These are phyloP conservation scores for Ustilago loliicola DNA, from an alignment of 1,284 basidiomycete species.

Conservation along the genomic window DNA sequence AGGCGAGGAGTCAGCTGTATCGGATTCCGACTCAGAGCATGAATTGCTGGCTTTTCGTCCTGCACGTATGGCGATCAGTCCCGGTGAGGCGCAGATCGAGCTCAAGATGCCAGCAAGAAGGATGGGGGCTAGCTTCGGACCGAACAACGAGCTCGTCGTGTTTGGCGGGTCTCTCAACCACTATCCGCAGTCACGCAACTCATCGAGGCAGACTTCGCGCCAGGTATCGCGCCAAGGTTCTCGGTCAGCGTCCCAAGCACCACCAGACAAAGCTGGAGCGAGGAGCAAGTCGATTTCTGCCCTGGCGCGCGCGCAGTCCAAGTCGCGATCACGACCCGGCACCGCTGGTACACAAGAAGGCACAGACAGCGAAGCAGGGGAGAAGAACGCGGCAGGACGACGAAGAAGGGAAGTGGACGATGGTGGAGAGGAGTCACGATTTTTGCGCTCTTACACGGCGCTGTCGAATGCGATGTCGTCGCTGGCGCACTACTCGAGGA, in stretches of 20 bases:
- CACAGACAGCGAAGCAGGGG: conserved; percentile 5
- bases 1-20: conserved; percentile 20
- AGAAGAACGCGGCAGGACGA: conserved; percentile 6
- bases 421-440: conserved; percentile 44
- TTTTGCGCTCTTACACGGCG: conserved; percentile 59
- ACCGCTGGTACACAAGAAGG: conserved; percentile 5
- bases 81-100: conserved; percentile 11
- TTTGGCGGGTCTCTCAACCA: conserved; percentile 39
- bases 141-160: conserved; percentile 50
- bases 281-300: conserved; percentile 25
- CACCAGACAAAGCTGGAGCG: conserved; percentile 3
- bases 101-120: conserved; percentile 37
- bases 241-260: conserved; percentile 24
- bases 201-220: conserved; percentile 20
- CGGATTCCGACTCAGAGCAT: conserved; percentile 30
- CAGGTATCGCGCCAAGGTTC: conserved; percentile 14
- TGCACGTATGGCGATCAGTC: conserved; percentile 2
- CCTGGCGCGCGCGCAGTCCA: conserved; percentile 18
- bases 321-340: conserved; percentile 14
- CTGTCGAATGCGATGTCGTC: conserved; percentile 58
- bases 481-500: conserved; percentile 45
- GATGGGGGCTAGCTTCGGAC: conserved; percentile 55
- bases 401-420: conserved; percentile 14
- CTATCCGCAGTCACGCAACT: conserved; percentile 32
- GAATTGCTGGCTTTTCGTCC: conserved; percentile 31